Percentiles rank a stretch among this genome's conserved stretches.
phyloP scores from a whole-genome alignment of 352 stramenopile genomes.

The Globisporangium irregulare region DNA sequence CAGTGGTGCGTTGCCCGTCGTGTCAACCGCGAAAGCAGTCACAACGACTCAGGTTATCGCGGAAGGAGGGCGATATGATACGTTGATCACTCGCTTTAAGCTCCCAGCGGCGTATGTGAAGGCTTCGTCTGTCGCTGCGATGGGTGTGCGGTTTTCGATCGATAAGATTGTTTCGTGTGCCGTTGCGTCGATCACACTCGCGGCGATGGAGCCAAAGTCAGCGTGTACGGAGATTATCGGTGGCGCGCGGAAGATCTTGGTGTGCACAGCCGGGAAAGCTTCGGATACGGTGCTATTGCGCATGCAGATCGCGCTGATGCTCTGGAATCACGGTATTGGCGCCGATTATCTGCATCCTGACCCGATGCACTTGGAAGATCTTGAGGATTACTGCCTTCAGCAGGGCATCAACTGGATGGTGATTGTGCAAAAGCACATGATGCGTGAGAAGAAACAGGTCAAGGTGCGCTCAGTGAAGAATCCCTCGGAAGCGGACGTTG shows the following conservation, averaged over 20 bases:
- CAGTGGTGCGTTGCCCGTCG: neutral
- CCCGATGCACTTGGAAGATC: slow-evolving; percentile 68
- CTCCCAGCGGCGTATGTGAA: slow-evolving; percentile 77
- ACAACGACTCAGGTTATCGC: slow-evolving; percentile 66
- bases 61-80: slow-evolving; percentile 80
- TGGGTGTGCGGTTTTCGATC: slow-evolving; percentile 83
- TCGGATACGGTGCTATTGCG: slow-evolving; percentile 70
- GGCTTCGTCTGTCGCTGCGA: slow-evolving; percentile 60
- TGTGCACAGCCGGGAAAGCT: slow-evolving; percentile 76
- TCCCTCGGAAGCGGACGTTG: slow-evolving; percentile 60
- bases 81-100: slow-evolving; percentile 81
- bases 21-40: slow-evolving; percentile 26
- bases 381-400: slow-evolving; percentile 81
- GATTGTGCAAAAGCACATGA: slow-evolving; percentile 82
- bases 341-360: slow-evolving; percentile 86
- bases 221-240: slow-evolving; percentile 31
- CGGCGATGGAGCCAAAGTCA: slow-evolving; percentile 36
- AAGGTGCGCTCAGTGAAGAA: slow-evolving; percentile 77
- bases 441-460: slow-evolving; percentile 82
- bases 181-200: slow-evolving; percentile 31
- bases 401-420: slow-evolving; percentile 82
- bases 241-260: slow-evolving; percentile 51
- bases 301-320: slow-evolving; percentile 74
- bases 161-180: slow-evolving; percentile 84
- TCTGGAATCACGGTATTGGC: slow-evolving; percentile 70